phyloP scores from a whole-genome alignment of 2,329 filamentous ascomycete species.

The Alternaria dauci region DNA sequence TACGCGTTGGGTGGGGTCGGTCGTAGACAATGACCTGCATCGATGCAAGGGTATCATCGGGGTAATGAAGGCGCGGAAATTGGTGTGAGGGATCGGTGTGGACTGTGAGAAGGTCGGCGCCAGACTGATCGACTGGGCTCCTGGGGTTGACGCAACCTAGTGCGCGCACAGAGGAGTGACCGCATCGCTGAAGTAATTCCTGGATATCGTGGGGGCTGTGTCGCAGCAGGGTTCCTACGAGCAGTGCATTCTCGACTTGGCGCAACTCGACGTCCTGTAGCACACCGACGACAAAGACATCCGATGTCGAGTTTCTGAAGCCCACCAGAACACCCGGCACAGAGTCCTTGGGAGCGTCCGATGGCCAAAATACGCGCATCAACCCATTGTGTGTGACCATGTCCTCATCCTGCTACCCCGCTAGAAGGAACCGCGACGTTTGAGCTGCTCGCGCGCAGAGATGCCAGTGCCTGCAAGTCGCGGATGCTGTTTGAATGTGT shows the following conservation, averaged over 20 bases:
- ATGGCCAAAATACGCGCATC: conserved; percentile 99
- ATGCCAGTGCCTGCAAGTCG: conserved; percentile 79
- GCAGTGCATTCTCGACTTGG: conserved; percentile 85
- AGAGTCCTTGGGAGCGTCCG: conserved; percentile 77
- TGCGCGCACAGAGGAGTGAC: conserved; percentile 82
- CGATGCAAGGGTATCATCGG: conserved; percentile 69
- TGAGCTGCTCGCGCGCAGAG: conserved; percentile 93
- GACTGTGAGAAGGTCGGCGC: conserved; percentile 74
- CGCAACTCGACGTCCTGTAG: conserved; percentile 80
- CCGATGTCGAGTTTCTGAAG: conserved; percentile 91
- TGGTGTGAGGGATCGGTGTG: conserved; percentile 60
- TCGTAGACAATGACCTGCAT: conserved; percentile 92
- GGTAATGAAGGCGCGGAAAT: conserved; percentile 77
- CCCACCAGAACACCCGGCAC: conserved; percentile 88
- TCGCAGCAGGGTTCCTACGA: conserved; percentile 82
- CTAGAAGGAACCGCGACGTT: conserved; percentile 93
- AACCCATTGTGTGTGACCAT: conserved; percentile 79
- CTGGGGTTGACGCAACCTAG: conserved; percentile 80
- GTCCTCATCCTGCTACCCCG: conserved; percentile 62
- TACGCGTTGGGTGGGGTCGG: conserved; percentile 80
- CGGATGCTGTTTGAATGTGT: conserved; percentile 71
- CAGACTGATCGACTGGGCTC: conserved; percentile 60
- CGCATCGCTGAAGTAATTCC: conserved; percentile 85
- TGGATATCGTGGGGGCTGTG: conserved; percentile 80
- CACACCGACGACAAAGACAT: conserved; percentile 89